A percentile compares a stretch with the other conserved stretches of the same genome.
phyloP scores from a whole-genome alignment of 192 early-diverging fungal species.

The Coemansia sp. region DNA sequence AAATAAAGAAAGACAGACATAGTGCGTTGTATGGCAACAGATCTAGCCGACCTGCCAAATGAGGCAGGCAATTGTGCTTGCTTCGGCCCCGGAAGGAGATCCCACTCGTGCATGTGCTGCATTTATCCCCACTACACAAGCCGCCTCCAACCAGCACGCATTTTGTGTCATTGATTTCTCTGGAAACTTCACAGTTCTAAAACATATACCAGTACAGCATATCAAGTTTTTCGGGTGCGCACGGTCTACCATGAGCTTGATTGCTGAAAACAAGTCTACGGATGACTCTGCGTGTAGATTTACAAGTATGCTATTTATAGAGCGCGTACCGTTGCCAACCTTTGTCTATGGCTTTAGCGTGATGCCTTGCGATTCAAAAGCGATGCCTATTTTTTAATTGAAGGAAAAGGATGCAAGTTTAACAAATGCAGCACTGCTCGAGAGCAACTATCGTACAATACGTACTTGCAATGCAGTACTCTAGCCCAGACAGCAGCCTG shows the following conservation, averaged over 20 bases:
- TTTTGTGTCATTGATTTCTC: background rate
- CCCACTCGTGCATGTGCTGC: background rate
- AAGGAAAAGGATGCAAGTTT: background rate
- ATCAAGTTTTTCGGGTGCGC: background rate
- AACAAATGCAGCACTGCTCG: background rate
- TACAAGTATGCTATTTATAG: background rate
- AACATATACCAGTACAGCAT: background rate
- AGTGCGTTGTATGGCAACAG: background rate
- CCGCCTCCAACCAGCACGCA: background rate
- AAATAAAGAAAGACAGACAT: background rate
- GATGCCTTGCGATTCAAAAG: background rate
- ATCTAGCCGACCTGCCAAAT: conserved; percentile 5
- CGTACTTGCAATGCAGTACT: background rate
- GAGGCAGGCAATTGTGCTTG: background rate
- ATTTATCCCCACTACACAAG: conserved; percentile 4
- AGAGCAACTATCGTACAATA: background rate
- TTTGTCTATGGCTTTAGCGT: background rate
- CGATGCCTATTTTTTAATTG: background rate
- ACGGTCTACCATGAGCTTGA: background rate
- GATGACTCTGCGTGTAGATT: background rate
- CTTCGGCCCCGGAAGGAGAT: conserved; percentile 3
- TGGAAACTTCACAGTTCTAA: background rate
- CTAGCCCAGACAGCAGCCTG: background rate
- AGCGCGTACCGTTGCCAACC: background rate
- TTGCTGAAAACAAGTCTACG: background rate